Evolutionary conservation across 148 eudicot genomes (phyloP).

Genomic region (Suaeda aralocaspica): DNA sequence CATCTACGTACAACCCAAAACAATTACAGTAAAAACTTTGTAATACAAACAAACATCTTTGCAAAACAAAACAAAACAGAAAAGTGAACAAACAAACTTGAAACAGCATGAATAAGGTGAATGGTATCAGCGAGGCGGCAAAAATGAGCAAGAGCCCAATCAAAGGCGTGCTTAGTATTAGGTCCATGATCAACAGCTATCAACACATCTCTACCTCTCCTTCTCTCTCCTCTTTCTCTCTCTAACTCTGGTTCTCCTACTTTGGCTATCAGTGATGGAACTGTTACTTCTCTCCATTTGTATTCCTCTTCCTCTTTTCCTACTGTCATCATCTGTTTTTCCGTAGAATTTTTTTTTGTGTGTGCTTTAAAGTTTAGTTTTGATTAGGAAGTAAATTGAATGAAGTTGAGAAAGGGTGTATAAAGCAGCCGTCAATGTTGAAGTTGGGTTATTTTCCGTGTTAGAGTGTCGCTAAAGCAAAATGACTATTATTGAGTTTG

Average conservation of each 20-base stretch:
- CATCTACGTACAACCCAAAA: conserved; percentile 33
- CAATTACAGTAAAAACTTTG: background rate
- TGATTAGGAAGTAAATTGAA: background rate
- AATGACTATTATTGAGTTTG: no score
- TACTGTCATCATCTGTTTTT: conserved; percentile 29
- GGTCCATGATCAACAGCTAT: conserved; percentile 83
- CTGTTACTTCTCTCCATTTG: conserved; percentile 50
- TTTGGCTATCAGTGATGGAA: conserved; percentile 47
- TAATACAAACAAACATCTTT: background rate
- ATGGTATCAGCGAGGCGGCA: conserved; percentile 63
- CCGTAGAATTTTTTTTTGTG: background rate
- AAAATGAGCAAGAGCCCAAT: conserved; percentile 64
- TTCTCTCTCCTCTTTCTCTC: conserved; percentile 64
- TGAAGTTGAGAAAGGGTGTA: no score
- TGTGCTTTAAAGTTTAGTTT: background rate
- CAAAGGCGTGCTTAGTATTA: conserved; percentile 80
- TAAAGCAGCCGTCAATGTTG: background rate
- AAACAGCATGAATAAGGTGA: conserved; percentile 69
- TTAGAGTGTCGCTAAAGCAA: no score
- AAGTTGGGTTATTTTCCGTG: background rate
- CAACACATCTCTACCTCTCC: conserved; percentile 62
- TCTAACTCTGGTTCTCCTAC: conserved; percentile 52
- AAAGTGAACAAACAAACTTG: conserved; percentile 33
- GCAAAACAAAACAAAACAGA: background rate
- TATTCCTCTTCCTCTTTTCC: conserved; percentile 47